Percentiles rank a stretch among this genome's conserved stretches.
These are phyloP conservation scores for Kazachstania taianensis DNA, from an alignment of 805 yeast genomes.

Conservation along the genomic window DNA sequence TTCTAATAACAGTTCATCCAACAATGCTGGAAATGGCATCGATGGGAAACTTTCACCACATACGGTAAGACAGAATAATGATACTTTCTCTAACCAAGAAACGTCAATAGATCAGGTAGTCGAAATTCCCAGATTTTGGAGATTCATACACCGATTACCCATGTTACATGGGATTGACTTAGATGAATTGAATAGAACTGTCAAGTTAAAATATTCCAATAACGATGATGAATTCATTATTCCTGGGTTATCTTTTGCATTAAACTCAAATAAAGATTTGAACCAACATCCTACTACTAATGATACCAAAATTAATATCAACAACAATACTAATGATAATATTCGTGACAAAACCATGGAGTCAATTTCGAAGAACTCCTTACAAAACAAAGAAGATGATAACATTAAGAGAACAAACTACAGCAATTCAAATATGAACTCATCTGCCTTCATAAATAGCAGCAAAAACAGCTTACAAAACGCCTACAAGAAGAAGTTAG, in stretches of 20 bases:
- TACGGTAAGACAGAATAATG: background rate
- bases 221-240: constrained; percentile 16
- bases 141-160: constrained; percentile 21
- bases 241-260: constrained; percentile 19
- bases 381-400: no score
- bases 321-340: background rate
- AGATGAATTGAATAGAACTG: constrained; percentile 22
- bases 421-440: no score
- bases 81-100: background rate
- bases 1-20: background rate
- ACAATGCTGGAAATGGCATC: no score
- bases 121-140: constrained; percentile 21
- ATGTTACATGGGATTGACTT: constrained; percentile 26
- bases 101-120: constrained; percentile 5
- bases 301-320: constrained; percentile 1
- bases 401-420: no score
- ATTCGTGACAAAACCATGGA: background rate
- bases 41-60: background rate
- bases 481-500: no score
- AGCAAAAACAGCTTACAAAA: no score
- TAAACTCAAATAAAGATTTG: constrained; percentile 3
- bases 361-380: no score
- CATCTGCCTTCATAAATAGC: no score
- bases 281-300: constrained; percentile 2
- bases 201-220: constrained; percentile 12